Base-by-base conservation (phyloP, 495 filamentous ascomycete genomes). In the Penicillium macrosclerotiorum region DNA sequence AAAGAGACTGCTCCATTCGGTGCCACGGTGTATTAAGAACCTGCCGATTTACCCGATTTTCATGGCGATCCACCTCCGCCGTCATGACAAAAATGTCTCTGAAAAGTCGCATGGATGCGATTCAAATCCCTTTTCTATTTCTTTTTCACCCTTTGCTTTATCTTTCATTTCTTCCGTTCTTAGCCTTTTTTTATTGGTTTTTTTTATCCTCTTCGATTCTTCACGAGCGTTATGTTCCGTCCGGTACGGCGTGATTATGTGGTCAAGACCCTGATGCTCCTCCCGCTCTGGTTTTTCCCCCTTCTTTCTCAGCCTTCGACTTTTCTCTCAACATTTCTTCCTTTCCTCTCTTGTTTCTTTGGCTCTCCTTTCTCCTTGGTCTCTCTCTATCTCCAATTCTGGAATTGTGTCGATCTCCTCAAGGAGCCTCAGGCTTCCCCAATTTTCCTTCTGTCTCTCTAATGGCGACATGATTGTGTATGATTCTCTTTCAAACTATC, bases 1-100 rank as follows among this genome's bases (percentile, higher is more conserved):
- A 84, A 84, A 58, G 90, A 88, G 70, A 89, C 84, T 41, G 83
- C 72, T 30, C 72, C 72, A 16, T 75, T 75, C 42, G 72, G 72
- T 19, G 66, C 69, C 8, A 70, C 69, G 17, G 70, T 75, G 26
- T 72, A 70, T 46, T 75, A 50, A 59, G 49, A n/a, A n/a, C n/a
- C n/a, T n/a, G n/a, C n/a, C n/a, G 48, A 53, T 18, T 35, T 41
- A 18, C n/a, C 12, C n/a, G 16, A 25, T 20, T 27, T 42, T 27
- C 37, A 42, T 42, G 46, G 46, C 40, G 38, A 48, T 51, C 32
- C 19, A 37, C 14, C 51, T 37, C 18, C 17, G 34, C 35, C 27
- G n/a, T 51, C 17, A 48, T 33, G 54, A 59, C 59, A 43, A 60
- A 47, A 14, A 47, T 29, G 43, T 34, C 31, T 46, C 30, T 20